Percentiles rank a stretch among this genome's conserved stretches.
These are phyloP conservation scores for Pythium scleroteichum DNA, from an alignment of 352 stramenopile species.

Conservation along the genomic window DNA sequence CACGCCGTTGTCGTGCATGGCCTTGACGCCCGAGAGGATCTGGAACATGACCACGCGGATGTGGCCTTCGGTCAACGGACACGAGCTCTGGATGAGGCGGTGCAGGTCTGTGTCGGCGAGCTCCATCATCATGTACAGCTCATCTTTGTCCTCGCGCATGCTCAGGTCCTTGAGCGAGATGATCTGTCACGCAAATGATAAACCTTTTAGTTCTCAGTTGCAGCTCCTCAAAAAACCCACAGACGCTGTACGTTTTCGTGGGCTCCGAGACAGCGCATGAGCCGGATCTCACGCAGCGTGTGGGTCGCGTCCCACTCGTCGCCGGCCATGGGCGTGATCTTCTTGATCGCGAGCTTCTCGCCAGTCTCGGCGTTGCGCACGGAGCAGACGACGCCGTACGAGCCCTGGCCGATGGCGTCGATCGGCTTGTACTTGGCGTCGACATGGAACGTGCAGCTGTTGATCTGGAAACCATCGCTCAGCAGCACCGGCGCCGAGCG, in stretches of 20 bases:
- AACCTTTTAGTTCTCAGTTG: too few species aligned
- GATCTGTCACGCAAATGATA: constrained; percentile 48
- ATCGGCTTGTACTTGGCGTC: constrained; percentile 80
- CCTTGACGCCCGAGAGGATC: constrained; percentile 85
- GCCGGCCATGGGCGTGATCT: constrained; percentile 91
- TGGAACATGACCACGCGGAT: constrained; percentile 89
- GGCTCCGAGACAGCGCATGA: constrained; percentile 86
- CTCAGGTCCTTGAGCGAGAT: constrained; percentile 89
- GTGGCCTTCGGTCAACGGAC: constrained; percentile 74
- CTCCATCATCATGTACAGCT: constrained; percentile 97
- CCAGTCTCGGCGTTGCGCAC: constrained; percentile 77
- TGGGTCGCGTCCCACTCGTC: constrained; percentile 90
- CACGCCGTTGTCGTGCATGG: constrained; percentile 92
- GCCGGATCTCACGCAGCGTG: constrained; percentile 88
- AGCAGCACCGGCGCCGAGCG: constrained; percentile 55
- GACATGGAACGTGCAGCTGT: constrained; percentile 82
- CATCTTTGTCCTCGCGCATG: constrained; percentile 91
- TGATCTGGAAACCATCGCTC: constrained; percentile 82
- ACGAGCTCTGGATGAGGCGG: constrained; percentile 88
- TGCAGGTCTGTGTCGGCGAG: constrained; percentile 94
- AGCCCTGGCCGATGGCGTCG: constrained; percentile 91
- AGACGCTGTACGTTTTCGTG: constrained; percentile 85
- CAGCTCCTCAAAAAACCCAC: background rate
- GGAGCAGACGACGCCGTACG: constrained; percentile 92
- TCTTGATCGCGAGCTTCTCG: constrained; percentile 92